These are phyloP conservation scores for Aspergillus bertholletiae DNA, from an alignment of 495 filamentous ascomycete genomes.

Conservation along the genomic window DNA sequence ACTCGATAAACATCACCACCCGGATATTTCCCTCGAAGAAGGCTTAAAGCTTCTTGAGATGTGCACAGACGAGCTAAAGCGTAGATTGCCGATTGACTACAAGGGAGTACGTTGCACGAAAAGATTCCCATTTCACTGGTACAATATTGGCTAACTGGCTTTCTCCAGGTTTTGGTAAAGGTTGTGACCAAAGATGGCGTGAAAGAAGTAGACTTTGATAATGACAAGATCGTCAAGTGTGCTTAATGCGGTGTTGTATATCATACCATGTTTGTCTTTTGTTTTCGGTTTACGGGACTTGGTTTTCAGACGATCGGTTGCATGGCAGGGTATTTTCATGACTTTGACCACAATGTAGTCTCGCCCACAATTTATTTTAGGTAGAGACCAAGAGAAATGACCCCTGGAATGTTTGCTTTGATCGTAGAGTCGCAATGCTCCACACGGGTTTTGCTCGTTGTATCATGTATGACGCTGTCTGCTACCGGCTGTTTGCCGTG, in stretches of 20 bases:
- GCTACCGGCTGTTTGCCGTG: conserved; percentile 32
- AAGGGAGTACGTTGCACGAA: conserved; percentile 63
- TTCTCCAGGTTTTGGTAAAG: conserved; percentile 71
- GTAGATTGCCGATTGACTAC: conserved; percentile 94
- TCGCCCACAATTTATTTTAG: conserved; percentile 3
- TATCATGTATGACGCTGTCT: conserved; percentile 13
- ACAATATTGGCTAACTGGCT: conserved; percentile 15
- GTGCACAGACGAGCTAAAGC: conserved; percentile 95
- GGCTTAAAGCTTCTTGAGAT: conserved; percentile 86
- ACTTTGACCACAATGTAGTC: conserved; percentile 15
- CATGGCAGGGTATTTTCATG: conserved; percentile 17
- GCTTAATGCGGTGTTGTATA: conserved; percentile 55
- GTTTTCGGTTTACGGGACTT: conserved; percentile 25
- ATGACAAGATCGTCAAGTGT: conserved; percentile 66
- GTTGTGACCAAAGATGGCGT: conserved; percentile 91
- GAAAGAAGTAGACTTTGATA: conserved; percentile 72
- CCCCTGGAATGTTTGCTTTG: not conserved
- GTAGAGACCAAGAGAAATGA: conserved; percentile 17
- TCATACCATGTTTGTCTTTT: conserved; percentile 33
- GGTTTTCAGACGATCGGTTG: conserved; percentile 18
- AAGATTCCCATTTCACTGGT: not conserved
- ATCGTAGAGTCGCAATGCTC: not conserved
- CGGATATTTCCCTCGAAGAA: conserved; percentile 81
- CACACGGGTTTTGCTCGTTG: not conserved
- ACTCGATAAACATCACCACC: conserved; percentile 96